Evolutionary conservation across 345 rosid genomes (phyloP).

Genomic region (Aurinia saxatilis): DNA sequence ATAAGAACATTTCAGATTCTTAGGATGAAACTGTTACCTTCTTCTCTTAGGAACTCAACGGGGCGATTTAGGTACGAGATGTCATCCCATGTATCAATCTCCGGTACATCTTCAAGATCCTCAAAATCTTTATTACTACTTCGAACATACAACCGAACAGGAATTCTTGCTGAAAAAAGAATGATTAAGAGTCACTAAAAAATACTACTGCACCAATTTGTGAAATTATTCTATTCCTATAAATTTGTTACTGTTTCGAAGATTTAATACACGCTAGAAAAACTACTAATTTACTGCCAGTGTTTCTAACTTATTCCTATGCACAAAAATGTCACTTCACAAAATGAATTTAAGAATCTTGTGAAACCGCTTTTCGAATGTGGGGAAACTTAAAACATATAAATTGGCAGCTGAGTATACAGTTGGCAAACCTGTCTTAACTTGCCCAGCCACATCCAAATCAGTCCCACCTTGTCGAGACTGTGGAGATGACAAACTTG

Average conservation of each 20-base stretch:
- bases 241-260: neutral
- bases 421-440: slow-evolving; percentile 66
- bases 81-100: slow-evolving; percentile 74
- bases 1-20: neutral
- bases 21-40: slow-evolving; percentile 34
- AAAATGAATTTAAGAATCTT: neutral
- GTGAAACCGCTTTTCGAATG: neutral
- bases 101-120: slow-evolving; percentile 57
- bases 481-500: slow-evolving; percentile 28
- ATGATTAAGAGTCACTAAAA: neutral
- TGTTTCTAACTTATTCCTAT: neutral
- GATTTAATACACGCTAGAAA: neutral
- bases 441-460: slow-evolving; percentile 48
- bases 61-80: slow-evolving; percentile 72
- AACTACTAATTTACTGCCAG: neutral
- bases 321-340: neutral
- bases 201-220: neutral
- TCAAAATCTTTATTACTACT: slow-evolving; percentile 47
- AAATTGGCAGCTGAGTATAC: slow-evolving; percentile 7
- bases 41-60: slow-evolving; percentile 58
- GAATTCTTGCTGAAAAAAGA: slow-evolving; percentile 55
- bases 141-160: slow-evolving; percentile 73
- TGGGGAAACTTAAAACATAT: neutral
- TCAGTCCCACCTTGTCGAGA: slow-evolving; percentile 41
- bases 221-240: neutral